Evolutionary conservation across 768 basidiomycete genomes (phyloP).

Genomic region (Tylopilus sp.): DNA sequence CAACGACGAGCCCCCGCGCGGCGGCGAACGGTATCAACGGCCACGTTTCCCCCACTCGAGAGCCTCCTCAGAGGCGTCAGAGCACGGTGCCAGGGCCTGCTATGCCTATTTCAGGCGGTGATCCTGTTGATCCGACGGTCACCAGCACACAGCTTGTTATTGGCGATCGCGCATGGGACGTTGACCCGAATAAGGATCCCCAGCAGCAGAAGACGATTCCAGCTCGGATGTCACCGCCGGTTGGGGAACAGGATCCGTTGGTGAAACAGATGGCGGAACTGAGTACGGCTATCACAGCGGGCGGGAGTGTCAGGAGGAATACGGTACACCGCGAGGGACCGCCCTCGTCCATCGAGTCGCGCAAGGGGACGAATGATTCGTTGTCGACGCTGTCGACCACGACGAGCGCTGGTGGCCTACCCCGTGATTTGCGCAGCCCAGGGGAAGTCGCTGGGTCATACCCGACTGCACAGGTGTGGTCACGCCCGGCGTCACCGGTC

Average conservation of each 20-base stretch:
- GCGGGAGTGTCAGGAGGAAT: constrained; percentile 13
- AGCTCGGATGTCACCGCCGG: constrained; percentile 28
- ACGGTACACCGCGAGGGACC: constrained; percentile 26
- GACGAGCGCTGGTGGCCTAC: constrained; percentile 8
- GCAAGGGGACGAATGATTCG: constrained; percentile 25
- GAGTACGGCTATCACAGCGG: constrained; percentile 26
- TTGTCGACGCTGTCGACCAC: constrained; percentile 23
- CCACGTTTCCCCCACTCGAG: constrained; percentile 23
- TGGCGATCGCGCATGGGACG: constrained; percentile 63
- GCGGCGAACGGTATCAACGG: constrained; percentile 32
- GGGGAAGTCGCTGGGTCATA: constrained; percentile 78
- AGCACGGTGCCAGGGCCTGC: constrained; percentile 20
- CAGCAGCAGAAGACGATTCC: constrained; percentile 36
- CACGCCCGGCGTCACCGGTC: constrained; percentile 74
- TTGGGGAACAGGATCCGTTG: constrained; percentile 55
- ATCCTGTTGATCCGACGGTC: constrained; percentile 60
- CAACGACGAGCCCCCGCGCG: constrained; percentile 27
- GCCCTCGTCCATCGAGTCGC: constrained; percentile 22
- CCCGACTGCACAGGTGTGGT: constrained; percentile 47
- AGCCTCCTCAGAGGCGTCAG: constrained; percentile 23
- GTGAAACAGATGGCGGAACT: constrained; percentile 64
- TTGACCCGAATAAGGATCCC: constrained; percentile 65
- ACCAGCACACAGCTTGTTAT: constrained; percentile 61
- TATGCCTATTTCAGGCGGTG: constrained; percentile 38
- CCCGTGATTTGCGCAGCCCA: constrained; percentile 67